A percentile compares a stretch with the other conserved stretches of the same genome.
phyloP scores from a whole-genome alignment of 2,329 filamentous ascomycete species.

The Coniochaeta sp. region DNA sequence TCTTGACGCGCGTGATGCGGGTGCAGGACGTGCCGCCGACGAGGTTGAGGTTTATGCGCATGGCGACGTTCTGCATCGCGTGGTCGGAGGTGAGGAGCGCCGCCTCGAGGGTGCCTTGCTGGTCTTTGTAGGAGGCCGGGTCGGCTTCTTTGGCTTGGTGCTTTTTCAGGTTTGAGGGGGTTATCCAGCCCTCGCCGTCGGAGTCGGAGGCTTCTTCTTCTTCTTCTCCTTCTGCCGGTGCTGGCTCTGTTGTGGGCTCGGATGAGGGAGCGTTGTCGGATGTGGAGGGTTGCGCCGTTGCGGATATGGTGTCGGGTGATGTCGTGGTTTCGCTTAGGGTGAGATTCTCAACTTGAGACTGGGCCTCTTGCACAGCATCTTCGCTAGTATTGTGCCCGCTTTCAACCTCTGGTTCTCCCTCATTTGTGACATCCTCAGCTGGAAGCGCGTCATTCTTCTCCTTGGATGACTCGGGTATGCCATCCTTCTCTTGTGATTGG shows the following conservation, averaged over 20 bases:
- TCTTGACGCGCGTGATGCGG: constrained; percentile 77
- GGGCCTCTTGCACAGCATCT: background rate
- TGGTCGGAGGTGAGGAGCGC: constrained; percentile 94
- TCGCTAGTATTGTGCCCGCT: background rate
- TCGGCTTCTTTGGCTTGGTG: constrained; percentile 63
- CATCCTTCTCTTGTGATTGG: background rate
- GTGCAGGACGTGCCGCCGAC: constrained; percentile 50
- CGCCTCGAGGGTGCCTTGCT: constrained; percentile 65
- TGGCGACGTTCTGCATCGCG: constrained; percentile 93
- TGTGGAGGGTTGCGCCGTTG: background rate
- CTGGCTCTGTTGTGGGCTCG: constrained; percentile 22
- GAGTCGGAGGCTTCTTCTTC: constrained; percentile 23
- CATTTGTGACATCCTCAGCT: background rate
- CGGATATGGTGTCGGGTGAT: background rate
- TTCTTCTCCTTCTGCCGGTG: constrained; percentile 21
- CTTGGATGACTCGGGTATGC: background rate
- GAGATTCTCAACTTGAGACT: background rate
- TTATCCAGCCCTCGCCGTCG: constrained; percentile 79
- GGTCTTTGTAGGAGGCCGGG: constrained; percentile 37
- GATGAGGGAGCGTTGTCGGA: background rate
- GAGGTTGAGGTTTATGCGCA: constrained; percentile 75
- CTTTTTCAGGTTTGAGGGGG: constrained; percentile 82
- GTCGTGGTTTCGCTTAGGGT: background rate
- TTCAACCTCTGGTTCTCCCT: background rate
- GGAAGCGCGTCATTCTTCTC: background rate